These are phyloP conservation scores for Colletotrichum tropicale DNA, from an alignment of 2,329 filamentous ascomycete genomes.

Conservation along the genomic window DNA sequence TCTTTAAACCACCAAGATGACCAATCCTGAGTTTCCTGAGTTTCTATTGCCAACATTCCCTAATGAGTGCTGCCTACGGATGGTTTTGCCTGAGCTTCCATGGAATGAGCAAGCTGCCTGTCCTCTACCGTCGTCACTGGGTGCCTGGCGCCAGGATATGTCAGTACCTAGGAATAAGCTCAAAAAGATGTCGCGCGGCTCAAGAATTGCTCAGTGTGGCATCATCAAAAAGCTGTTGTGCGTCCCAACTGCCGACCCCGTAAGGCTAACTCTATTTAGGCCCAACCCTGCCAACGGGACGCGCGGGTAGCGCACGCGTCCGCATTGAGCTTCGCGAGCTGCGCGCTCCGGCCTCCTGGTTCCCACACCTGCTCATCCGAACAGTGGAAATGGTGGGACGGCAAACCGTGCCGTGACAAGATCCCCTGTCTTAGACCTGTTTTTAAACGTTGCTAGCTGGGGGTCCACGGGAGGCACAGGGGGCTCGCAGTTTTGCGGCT, in stretches of 20 bases:
- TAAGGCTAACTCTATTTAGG: background rate
- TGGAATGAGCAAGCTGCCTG: background rate
- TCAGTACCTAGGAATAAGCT: background rate
- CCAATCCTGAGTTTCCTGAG: background rate
- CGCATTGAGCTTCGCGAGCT: background rate
- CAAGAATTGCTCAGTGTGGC: background rate
- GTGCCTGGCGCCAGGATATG: background rate
- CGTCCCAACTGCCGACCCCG: background rate
- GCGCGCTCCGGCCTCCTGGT: background rate
- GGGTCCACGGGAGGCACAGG: background rate
- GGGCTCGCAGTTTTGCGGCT: background rate
- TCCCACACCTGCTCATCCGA: background rate
- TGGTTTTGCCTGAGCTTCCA: background rate
- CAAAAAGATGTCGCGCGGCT: background rate
- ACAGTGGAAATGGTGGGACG: background rate
- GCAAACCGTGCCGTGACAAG: conserved; percentile 2
- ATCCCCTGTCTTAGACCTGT: background rate
- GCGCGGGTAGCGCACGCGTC: conserved; percentile 5
- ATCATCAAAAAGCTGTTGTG: background rate
- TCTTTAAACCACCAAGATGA: background rate
- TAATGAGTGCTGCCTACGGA: background rate
- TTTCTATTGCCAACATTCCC: background rate
- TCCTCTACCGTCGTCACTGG: background rate
- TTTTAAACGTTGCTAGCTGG: background rate
- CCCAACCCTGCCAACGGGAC: background rate